Evolutionary conservation across 2,329 filamentous ascomycete genomes (phyloP).

Genomic region (Dendryphion nanum): DNA sequence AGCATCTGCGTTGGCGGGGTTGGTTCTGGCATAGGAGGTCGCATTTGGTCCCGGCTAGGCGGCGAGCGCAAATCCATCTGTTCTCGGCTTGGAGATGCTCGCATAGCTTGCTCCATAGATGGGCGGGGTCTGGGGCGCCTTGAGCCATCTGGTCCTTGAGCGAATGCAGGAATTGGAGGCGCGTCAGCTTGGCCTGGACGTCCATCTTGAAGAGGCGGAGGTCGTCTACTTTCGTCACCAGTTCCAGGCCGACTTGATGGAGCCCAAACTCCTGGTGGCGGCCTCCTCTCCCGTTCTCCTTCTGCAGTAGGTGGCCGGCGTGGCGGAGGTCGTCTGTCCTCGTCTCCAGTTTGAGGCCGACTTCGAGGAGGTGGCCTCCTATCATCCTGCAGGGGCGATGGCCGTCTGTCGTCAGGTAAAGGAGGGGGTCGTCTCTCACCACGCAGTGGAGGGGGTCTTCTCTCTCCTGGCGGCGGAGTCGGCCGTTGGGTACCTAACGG

Average conservation of each 20-base stretch:
- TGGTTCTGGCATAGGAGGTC: conserved; percentile 20
- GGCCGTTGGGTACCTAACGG: conserved; percentile 8
- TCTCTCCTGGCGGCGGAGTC: conserved; percentile 7
- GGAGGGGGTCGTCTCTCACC: conserved; percentile 11
- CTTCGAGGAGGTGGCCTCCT: conserved; percentile 8
- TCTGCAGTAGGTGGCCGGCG: conserved; percentile 8
- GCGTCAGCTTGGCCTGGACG: conserved; percentile 16
- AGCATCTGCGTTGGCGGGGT: conserved; percentile 28
- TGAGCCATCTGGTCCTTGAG: conserved; percentile 8
- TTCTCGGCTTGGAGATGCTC: conserved; percentile 35
- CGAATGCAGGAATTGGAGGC: conserved; percentile 20
- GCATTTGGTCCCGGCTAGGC: conserved; percentile 29
- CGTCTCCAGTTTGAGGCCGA: conserved; percentile 5
- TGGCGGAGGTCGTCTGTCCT: conserved; percentile 14
- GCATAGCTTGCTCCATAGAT: conserved; percentile 35
- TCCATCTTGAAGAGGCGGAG: conserved; percentile 15
- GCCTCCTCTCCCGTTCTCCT: conserved; percentile 9
- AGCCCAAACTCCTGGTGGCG: conserved; percentile 6
- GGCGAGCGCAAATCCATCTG: conserved; percentile 32
- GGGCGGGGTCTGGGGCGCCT: conserved; percentile 27
- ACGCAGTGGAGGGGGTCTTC: conserved; percentile 13
- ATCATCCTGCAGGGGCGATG: conserved; percentile 3
- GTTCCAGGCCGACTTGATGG: conserved; percentile 14
- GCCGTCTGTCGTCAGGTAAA: conserved; percentile 3
- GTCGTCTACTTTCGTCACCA: conserved; percentile 28